These are phyloP conservation scores for Salvia sclarea DNA, from an alignment of 305 asterid genomes.

Conservation along the genomic window DNA sequence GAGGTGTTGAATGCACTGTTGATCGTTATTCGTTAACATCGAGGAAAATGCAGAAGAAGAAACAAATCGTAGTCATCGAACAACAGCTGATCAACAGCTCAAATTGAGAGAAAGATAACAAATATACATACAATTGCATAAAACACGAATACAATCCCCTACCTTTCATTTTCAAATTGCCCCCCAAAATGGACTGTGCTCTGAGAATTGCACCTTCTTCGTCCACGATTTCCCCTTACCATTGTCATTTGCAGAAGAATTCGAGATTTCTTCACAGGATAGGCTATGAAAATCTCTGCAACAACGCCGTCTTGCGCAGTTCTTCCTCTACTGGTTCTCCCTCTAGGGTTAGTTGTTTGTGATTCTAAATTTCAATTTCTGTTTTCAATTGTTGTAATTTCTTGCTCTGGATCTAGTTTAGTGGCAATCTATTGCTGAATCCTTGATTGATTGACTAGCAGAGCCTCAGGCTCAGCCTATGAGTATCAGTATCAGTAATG, in stretches of 20 bases:
- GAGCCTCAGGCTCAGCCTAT: not conserved
- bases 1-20: not conserved
- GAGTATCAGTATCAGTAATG: slow-evolving; percentile 3
- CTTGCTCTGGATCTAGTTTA: not conserved
- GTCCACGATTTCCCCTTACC: slow-evolving; percentile 27
- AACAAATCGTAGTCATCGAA: slow-evolving; percentile 29
- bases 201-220: slow-evolving; percentile 35
- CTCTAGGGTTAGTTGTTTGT: slow-evolving; percentile 45
- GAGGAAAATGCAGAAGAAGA: slow-evolving; percentile 9
- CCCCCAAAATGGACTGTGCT: slow-evolving; percentile 41
- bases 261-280: slow-evolving; percentile 29
- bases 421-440: slow-evolving; percentile 10
- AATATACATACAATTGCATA: not conserved
- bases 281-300: slow-evolving; percentile 25
- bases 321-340: slow-evolving; percentile 28
- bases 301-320: slow-evolving; percentile 31
- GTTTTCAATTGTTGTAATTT: not conserved
- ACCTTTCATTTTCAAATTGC: not conserved
- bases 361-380: slow-evolving; percentile 22
- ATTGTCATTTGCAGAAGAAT: slow-evolving; percentile 27
- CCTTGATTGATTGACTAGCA: not conserved
- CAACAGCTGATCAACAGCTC: not conserved
- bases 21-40: slow-evolving; percentile 17
- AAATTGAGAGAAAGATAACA: not conserved
- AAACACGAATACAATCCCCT: not conserved